These are phyloP conservation scores for Hymenoscyphus occultus DNA, from an alignment of 2,329 filamentous ascomycete genomes.

Conservation along the genomic window DNA sequence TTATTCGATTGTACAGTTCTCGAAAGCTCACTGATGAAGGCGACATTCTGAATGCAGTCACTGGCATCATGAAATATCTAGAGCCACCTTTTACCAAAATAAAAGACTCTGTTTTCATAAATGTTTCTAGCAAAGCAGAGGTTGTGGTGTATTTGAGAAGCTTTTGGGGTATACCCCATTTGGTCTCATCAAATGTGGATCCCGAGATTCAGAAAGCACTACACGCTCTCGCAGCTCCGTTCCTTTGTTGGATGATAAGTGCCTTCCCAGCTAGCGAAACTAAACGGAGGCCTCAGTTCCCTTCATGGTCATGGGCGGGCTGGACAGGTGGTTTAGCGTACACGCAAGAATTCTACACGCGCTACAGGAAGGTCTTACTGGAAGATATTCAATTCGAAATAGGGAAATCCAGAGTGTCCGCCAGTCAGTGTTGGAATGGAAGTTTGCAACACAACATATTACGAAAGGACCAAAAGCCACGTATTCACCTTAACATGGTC, in stretches of 20 bases:
- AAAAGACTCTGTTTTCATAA: too few species aligned
- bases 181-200: neutral
- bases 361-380: neutral
- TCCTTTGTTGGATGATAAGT: too few species aligned
- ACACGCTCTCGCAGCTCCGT: neutral
- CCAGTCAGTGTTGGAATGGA: neutral
- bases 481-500: neutral
- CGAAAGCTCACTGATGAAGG: neutral
- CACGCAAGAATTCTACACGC: neutral
- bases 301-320: neutral
- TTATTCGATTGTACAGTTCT: neutral
- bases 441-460: neutral
- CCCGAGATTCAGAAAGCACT: neutral
- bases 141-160: neutral
- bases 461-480: neutral
- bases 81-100: neutral
- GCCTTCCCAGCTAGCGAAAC: too few species aligned
- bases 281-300: neutral
- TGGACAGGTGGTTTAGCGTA: neutral
- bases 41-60: neutral
- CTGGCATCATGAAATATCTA: neutral
- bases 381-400: neutral
- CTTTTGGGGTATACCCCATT: neutral
- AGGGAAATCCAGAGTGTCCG: neutral
- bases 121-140: neutral